Evolutionary conservation across 805 yeast genomes (phyloP).

Genomic region (Hanseniaspora occidentalis): DNA sequence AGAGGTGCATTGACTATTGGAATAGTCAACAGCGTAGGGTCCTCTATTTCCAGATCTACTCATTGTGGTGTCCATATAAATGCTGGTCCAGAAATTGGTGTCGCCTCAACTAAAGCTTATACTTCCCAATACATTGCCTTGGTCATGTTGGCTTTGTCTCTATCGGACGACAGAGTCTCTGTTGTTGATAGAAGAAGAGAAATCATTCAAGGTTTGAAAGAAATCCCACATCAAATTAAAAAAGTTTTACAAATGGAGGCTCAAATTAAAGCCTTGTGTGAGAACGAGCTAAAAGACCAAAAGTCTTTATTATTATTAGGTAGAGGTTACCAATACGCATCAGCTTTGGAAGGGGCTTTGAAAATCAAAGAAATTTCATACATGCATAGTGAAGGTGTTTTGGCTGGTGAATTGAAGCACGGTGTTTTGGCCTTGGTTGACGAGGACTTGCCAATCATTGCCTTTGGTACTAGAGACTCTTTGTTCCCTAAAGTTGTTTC

Average conservation of each 20-base stretch:
- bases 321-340: constrained; percentile 94
- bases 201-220: constrained; percentile 74
- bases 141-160: constrained; percentile 91
- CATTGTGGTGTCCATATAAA: constrained; percentile 99
- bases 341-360: constrained; percentile 96
- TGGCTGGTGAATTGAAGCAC: constrained; percentile 98
- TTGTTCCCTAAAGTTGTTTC: constrained; percentile 92
- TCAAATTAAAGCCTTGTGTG: constrained; percentile 64
- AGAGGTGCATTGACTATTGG: constrained; percentile 97
- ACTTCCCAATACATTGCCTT: constrained; percentile 96
- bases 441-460: constrained; percentile 84
- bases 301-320: constrained; percentile 85
- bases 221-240: constrained; percentile 77
- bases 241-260: constrained; percentile 63
- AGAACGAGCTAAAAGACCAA: constrained; percentile 58
- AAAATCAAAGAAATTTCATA: constrained; percentile 97
- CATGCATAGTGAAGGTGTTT: constrained; percentile 98
- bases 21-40: constrained; percentile 94
- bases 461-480: constrained; percentile 92
- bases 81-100: constrained; percentile 99
- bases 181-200: constrained; percentile 63
- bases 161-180: constrained; percentile 83
- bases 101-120: constrained; percentile 97
- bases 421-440: constrained; percentile 97
- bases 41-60: constrained; percentile 90